phyloP scores from a whole-genome alignment of 1,284 basidiomycete species.

The Boletus smithii region DNA sequence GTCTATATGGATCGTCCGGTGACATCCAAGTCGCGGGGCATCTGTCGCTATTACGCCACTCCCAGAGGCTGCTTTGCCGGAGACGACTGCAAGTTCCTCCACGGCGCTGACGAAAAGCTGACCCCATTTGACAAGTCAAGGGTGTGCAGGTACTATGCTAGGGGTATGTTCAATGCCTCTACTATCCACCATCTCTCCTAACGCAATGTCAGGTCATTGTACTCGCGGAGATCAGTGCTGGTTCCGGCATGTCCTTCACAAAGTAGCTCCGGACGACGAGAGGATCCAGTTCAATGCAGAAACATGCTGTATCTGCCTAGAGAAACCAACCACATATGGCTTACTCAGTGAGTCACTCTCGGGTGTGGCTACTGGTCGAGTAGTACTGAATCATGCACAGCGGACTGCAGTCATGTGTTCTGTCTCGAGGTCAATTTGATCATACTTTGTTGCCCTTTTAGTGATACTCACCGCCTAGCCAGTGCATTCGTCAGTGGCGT shows the following conservation, averaged over 20 bases:
- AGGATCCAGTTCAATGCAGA: constrained; percentile 30
- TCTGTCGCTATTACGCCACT: constrained; percentile 59
- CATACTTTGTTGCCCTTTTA: not conserved
- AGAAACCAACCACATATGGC: constrained; percentile 64
- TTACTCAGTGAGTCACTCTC: constrained; percentile 50
- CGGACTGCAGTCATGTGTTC: constrained; percentile 69
- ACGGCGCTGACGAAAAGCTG: constrained; percentile 47
- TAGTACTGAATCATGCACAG: constrained; percentile 35
- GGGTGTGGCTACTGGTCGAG: constrained; percentile 1
- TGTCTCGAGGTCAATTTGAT: constrained; percentile 53
- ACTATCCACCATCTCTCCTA: not conserved
- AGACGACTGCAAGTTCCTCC: constrained; percentile 69
- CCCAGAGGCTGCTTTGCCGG: constrained; percentile 65
- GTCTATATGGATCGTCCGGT: constrained; percentile 45
- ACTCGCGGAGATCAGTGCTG: constrained; percentile 64
- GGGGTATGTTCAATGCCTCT: constrained; percentile 39
- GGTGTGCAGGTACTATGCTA: constrained; percentile 58
- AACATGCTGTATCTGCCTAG: constrained; percentile 68
- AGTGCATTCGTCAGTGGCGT: constrained; percentile 77
- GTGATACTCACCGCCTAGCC: constrained; percentile 11
- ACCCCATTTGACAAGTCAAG: constrained; percentile 70
- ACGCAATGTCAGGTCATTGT: constrained; percentile 51
- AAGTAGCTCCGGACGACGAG: constrained; percentile 22
- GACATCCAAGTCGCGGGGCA: constrained; percentile 61
- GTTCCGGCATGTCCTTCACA: constrained; percentile 55